Conservation (phyloP, 1,139 yeast genomes). For the Sugiyamaella paludigena region DNA sequence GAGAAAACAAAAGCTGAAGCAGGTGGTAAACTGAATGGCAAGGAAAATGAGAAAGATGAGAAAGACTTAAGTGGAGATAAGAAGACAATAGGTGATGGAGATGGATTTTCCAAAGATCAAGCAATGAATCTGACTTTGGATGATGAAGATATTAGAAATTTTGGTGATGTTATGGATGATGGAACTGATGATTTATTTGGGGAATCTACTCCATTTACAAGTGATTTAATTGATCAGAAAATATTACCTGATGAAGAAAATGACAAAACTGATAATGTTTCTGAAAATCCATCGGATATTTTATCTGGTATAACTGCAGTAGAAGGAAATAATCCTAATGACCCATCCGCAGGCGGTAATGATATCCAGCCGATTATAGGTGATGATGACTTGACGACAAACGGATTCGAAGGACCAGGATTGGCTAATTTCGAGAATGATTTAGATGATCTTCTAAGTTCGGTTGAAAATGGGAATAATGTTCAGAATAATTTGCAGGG, state of each 20-base stretch:
- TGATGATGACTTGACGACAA: constrained; percentile 4
- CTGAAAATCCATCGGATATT: no score
- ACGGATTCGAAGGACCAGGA: neutral
- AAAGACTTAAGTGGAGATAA: constrained; percentile 3
- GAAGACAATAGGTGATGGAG: constrained; percentile 5
- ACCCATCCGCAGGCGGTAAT: constrained; percentile 11
- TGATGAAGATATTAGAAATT: constrained; percentile 14
- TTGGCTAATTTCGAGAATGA: constrained; percentile 13
- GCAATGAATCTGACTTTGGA: constrained; percentile 5
- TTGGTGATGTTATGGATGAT: constrained; percentile 15
- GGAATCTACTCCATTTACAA: constrained; percentile 3
- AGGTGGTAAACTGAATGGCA: neutral
- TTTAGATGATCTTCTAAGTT: constrained; percentile 12
- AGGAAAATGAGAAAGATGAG: neutral
- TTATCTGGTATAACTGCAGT: no score
- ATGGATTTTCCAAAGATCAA: constrained; percentile 11
- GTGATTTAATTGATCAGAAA: no score
- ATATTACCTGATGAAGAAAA: no score
- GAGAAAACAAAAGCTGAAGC: neutral
- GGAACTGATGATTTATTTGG: constrained; percentile 13
- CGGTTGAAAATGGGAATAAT: constrained; percentile 9
- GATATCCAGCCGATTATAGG: constrained; percentile 1
- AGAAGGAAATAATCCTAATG: neutral
- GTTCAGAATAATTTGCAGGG: constrained; percentile 3
- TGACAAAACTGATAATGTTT: no score